Conservation (phyloP, 805 yeast genomes). For the Zygoascus ofunaensis region DNA sequence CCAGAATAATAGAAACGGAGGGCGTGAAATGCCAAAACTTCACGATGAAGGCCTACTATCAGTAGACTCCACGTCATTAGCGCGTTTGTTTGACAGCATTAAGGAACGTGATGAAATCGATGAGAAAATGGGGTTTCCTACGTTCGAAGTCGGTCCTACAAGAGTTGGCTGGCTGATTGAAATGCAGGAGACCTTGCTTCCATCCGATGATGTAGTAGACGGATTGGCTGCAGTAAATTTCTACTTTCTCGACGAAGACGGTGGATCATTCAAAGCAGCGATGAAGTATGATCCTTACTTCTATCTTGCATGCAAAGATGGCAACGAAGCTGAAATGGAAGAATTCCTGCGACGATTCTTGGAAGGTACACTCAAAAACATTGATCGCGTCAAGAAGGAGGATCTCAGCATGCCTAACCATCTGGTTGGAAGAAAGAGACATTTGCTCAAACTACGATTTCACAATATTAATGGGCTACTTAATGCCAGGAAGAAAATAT, state of each 20-base stretch:
- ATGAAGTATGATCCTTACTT: constrained; percentile 82
- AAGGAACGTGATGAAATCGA: constrained; percentile 51
- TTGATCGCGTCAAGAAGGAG: constrained; percentile 55
- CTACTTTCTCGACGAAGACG: constrained; percentile 91
- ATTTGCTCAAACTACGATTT: constrained; percentile 59
- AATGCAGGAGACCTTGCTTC: constrained; percentile 57
- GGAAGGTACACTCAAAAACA: constrained; percentile 52
- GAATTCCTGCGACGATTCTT: constrained; percentile 64
- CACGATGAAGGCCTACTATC: constrained; percentile 11
- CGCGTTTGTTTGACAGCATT: constrained; percentile 13
- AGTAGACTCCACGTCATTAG: constrained; percentile 14
- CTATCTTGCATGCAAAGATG: constrained; percentile 52
- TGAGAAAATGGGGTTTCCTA: constrained; percentile 77
- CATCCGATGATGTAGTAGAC: constrained; percentile 46
- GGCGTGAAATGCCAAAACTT: constrained; percentile 8
- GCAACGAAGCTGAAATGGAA: constrained; percentile 66
- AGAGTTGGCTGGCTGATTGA: constrained; percentile 86
- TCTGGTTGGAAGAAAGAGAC: constrained; percentile 61
- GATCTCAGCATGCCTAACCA: constrained; percentile 82
- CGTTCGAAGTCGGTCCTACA: constrained; percentile 61
- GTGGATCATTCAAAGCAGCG: constrained; percentile 88
- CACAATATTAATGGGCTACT: constrained; percentile 65
- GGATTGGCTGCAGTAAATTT: constrained; percentile 88
- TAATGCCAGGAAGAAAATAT: constrained; percentile 59
- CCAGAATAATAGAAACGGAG: constrained; percentile 5